Evolutionary conservation across 2,329 filamentous ascomycete genomes (phyloP).

Genomic region (Aplosporella prunicola): DNA sequence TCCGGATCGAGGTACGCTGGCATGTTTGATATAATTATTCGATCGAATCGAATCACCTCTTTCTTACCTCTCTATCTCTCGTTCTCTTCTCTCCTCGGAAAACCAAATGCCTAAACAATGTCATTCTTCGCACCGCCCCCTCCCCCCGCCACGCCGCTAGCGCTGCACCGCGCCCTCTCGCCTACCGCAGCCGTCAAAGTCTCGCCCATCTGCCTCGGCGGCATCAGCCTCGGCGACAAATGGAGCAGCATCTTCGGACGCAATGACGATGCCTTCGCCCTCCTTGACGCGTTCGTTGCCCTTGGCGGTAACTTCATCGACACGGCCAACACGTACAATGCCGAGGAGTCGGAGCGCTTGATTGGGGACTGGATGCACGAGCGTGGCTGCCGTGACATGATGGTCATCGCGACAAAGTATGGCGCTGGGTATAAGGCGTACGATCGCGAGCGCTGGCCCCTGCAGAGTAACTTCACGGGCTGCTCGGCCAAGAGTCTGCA

Average conservation of each 20-base stretch:
- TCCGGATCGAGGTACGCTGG: too few relatives aligned
- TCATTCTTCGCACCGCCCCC: too few relatives aligned
- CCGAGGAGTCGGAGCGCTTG: conserved; percentile 39
- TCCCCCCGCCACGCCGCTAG: too few relatives aligned
- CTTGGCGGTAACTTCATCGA: conserved; percentile 45
- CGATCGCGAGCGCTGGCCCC: too few relatives aligned
- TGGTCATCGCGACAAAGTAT: conserved; percentile 50
- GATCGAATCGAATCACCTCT: too few relatives aligned
- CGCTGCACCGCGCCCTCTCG: too few relatives aligned
- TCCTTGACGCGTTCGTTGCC: conserved; percentile 1
- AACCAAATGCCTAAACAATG: too few relatives aligned
- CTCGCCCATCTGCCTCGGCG: conserved; percentile 44
- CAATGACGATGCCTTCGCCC: background rate
- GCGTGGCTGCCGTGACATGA: conserved; percentile 38
- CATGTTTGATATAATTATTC: too few relatives aligned
- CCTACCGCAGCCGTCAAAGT: conserved; percentile 46
- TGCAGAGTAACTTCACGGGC: too few relatives aligned
- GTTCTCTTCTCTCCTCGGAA: too few relatives aligned
- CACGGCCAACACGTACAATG: conserved; percentile 45
- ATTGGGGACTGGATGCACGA: conserved; percentile 44
- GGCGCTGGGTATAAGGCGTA: conserved; percentile 31
- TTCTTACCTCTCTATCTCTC: too few relatives aligned
- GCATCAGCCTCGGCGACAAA: conserved; percentile 47
- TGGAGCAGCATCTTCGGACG: too few relatives aligned
- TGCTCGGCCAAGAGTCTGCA: conserved; percentile 32